A percentile compares a stretch with the other conserved stretches of the same genome.
Evolutionary conservation across 2,329 filamentous ascomycete species (phyloP).

Genomic region (Apiospora arundinis): DNA sequence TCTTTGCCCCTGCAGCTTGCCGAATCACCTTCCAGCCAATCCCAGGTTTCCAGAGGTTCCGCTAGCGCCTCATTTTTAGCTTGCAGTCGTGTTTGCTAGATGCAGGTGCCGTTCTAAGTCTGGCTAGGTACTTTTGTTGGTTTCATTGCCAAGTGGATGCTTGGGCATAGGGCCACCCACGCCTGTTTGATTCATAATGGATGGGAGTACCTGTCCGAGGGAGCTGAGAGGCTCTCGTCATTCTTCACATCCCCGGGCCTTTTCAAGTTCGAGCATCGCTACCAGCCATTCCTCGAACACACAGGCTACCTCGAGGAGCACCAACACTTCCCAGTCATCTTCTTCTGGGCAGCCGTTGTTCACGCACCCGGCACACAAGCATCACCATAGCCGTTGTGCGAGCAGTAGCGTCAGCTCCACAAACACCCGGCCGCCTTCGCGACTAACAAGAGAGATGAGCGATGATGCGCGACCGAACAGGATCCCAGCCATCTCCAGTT

Average conservation of each 20-base stretch:
- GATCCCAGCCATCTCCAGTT: slow-evolving; percentile 50
- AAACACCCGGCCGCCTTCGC: slow-evolving; percentile 46
- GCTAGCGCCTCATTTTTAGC: slow-evolving; percentile 6
- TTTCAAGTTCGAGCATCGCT: slow-evolving; percentile 10
- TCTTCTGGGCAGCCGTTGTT: neutral
- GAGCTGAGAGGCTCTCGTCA: slow-evolving; percentile 10
- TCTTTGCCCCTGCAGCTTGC: slow-evolving; percentile 13
- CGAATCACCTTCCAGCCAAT: neutral
- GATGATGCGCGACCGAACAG: slow-evolving; percentile 48
- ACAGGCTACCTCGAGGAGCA: slow-evolving; percentile 5
- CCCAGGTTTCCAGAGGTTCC: neutral
- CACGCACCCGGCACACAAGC: slow-evolving; percentile 10
- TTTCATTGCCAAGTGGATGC: slow-evolving; percentile 10
- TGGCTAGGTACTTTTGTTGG: neutral
- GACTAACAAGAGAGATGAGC: slow-evolving; percentile 49
- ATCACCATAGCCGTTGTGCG: slow-evolving; percentile 48
- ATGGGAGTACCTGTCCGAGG: slow-evolving; percentile 13
- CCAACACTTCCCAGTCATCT: neutral
- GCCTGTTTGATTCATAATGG: slow-evolving; percentile 15
- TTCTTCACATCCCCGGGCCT: neutral
- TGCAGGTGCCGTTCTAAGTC: slow-evolving; percentile 1
- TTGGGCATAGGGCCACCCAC: neutral
- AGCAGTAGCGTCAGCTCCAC: slow-evolving; percentile 37
- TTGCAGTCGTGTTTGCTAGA: slow-evolving; percentile 1
- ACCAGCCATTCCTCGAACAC: slow-evolving; percentile 5